Conservation (phyloP, 2,329 filamentous ascomycete species). For the Sclerotiophoma versabilis region DNA sequence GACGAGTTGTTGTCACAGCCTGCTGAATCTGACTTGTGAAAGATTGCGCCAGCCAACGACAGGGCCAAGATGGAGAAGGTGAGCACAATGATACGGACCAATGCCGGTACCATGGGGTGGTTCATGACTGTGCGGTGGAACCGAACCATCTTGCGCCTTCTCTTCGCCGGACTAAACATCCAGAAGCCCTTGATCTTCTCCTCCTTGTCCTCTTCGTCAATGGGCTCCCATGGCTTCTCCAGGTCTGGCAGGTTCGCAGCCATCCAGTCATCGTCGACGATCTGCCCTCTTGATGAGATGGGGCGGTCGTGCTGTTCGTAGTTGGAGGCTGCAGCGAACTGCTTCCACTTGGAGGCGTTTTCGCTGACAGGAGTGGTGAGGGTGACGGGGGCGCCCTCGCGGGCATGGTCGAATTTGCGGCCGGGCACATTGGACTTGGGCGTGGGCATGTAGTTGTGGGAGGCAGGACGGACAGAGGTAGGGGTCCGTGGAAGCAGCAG, state of each 20-base stretch:
- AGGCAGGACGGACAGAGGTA: slow-evolving; percentile 42
- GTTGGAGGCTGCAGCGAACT: slow-evolving; percentile 45
- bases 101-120: slow-evolving; percentile 83
- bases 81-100: slow-evolving; percentile 83
- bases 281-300: slow-evolving; percentile 41
- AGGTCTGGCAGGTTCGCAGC: slow-evolving; percentile 57
- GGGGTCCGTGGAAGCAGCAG: slow-evolving; percentile 47
- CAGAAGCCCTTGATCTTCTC: slow-evolving; percentile 59
- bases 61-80: slow-evolving; percentile 83
- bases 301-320: slow-evolving; percentile 36
- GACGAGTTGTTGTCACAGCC: slow-evolving; percentile 62
- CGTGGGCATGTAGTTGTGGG: slow-evolving; percentile 49
- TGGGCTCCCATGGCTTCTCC: slow-evolving; percentile 60
- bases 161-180: slow-evolving; percentile 55
- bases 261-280: slow-evolving; percentile 56
- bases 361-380: slow-evolving; percentile 44
- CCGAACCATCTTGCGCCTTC: slow-evolving; percentile 63
- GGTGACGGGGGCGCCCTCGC: slow-evolving; percentile 48
- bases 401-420: slow-evolving; percentile 49
- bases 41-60: slow-evolving; percentile 78
- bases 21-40: slow-evolving; percentile 54
- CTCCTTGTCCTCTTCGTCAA: slow-evolving; percentile 60
- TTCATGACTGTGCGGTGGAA: slow-evolving; percentile 74
- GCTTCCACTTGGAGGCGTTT: slow-evolving; percentile 49
- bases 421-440: slow-evolving; percentile 49